Evolutionary conservation across 2,329 filamentous ascomycete species (phyloP), one percentile per base, ranked within the genome.

Genomic region (Neofusicoccum kwambonambiense): DNA sequence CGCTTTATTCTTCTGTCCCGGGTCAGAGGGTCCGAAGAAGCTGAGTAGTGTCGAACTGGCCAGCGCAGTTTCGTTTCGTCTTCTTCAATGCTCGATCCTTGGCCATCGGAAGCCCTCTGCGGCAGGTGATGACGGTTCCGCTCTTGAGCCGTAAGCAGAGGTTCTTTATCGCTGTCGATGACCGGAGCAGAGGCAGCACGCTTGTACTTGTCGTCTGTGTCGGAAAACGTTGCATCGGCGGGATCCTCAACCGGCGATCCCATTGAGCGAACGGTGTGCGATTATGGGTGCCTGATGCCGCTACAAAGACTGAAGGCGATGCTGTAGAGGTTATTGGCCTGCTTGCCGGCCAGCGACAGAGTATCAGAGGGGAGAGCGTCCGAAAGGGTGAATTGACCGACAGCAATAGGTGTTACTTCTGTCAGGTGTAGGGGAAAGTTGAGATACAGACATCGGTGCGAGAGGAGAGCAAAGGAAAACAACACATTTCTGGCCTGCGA

Each of bases 21-120:
- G 19, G 63, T 65, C 4, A 65, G n/a, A 17, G 63, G 63, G 31
- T 65, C 63, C 11, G 45, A 34, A 31, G 63, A 65, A 12, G 63
- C 54, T 15, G 63, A 65, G 27, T 19, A 44, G 22, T 52, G 45
- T 6, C 63, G 45, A 17, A 65, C 50, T 3, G 63, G 63, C 63
- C 63, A 65, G 17, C 37, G 42, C 19, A 45, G 44, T 6, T 15
- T 39, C 11, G 12, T 31, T 45, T 47, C 45, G 4, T 49, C 52
- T 4, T 64, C 51, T 34, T 58, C 52, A 12, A 31, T 49, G 41
- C 37, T 15, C 19, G 15, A 5, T 34, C 17, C 44, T 12, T 13
- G 42, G 12, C 31, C 51, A 22, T 65, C 63, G 13, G 63, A 65
- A 7, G 17, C 31, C n/a, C 34, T 52, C 34, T 52, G 51, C 12